Evolutionary conservation across 2,329 filamentous ascomycete species (phyloP), one percentile per base, ranked within the genome.

Genomic region (Drechslera avenae): DNA sequence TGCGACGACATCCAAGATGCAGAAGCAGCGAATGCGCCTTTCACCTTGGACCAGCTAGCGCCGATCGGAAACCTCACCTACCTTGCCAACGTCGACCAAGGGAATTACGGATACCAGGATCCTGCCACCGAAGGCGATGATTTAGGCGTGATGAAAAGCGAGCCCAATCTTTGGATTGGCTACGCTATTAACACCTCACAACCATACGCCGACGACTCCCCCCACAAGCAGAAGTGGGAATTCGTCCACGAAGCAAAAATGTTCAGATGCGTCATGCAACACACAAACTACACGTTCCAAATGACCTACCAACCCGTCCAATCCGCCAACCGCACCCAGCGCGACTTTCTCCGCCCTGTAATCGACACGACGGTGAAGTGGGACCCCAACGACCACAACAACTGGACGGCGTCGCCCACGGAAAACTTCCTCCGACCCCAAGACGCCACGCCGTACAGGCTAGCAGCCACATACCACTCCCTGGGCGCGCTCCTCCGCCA

Each of bases 141-240:
- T 1, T 49, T 73, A 7, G 72, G 72, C 8, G 66, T 68, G 0
- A 69, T 75, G 46, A 49, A 68, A 39, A 60, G 62, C 6, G 72
- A 75, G 34, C 72, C 72, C 13, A 55, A 64, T 2, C 54, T 75
- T 0, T 75, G 72, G 71, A 67, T 74, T 33, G 71, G 72, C 8
- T 69, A 73, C 31, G 52, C 66, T 1, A 62, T 69, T 34, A 67
- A 72, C 6, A 72, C 71, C 0, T 50, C 49, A 1, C 44, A 52
- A 16, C 57, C 61, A 1, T 70, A 72, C 32, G 48, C 54, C 2
- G 19, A 49, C 1, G 54, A 60, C 10, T 67, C 65, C 1, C 60
- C 62, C 3, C 61, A 68, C 17, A 54, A 46, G 8, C 52, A 59
- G 13, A 64, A 60, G 33, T 75, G 72, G 72, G 52, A 52, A 9